Percentiles rank a stretch among this genome's conserved stretches.
phyloP scores from a whole-genome alignment of 345 rosid species.

The Noccaea caerulescens region DNA sequence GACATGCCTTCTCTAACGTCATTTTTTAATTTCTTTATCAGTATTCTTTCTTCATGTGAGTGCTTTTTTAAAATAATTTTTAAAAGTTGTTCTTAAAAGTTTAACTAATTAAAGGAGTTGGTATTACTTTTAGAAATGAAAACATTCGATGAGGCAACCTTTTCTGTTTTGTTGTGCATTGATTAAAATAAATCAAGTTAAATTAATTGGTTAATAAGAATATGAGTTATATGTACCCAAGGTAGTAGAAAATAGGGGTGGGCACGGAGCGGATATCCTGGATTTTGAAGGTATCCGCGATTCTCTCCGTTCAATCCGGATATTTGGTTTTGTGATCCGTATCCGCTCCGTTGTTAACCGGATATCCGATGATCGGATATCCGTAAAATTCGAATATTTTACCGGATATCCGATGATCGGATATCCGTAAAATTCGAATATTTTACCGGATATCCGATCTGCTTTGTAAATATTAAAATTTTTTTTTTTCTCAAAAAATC shows the following conservation, averaged over 20 bases:
- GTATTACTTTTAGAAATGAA: slow-evolving; percentile 25
- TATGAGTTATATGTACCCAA: background rate
- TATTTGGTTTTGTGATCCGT: too few relatives aligned
- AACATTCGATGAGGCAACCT: slow-evolving; percentile 20
- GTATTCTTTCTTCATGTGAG: slow-evolving; percentile 22
- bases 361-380: too few relatives aligned
- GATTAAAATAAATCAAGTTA: background rate
- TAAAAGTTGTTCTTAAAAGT: slow-evolving; percentile 14
- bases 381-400: too few relatives aligned
- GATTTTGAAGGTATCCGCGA: too few relatives aligned
- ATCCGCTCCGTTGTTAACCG: too few relatives aligned
- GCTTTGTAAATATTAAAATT: too few relatives aligned
- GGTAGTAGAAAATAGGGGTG: slow-evolving; percentile 7
- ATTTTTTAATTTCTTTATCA: slow-evolving; percentile 8
- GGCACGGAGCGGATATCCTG: too few relatives aligned
- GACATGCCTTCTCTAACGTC: slow-evolving; percentile 31
- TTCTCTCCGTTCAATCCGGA: too few relatives aligned
- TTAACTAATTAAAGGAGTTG: slow-evolving; percentile 23
- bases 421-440: too few relatives aligned
- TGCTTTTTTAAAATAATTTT: background rate
- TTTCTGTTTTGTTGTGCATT: slow-evolving; percentile 16
- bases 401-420: too few relatives aligned
- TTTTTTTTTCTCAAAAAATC: too few relatives aligned
- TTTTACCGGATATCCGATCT: too few relatives aligned
- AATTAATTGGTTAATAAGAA: slow-evolving; percentile 1